A percentile compares a stretch with the other conserved stretches of the same genome.
Conservation (phyloP, 768 basidiomycete genomes). For the Leccinum uliginosum region DNA sequence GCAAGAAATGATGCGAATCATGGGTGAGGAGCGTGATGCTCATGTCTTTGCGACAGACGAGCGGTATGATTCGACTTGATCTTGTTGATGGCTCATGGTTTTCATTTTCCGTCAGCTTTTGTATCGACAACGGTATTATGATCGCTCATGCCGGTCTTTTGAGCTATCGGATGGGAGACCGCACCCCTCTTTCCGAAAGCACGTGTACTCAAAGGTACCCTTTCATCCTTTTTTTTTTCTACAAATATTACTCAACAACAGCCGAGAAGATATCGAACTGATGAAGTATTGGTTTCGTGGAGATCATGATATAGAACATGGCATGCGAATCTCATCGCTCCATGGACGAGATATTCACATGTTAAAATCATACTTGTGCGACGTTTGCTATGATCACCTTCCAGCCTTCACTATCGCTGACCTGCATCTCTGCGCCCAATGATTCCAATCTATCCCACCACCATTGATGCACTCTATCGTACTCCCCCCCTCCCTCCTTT, state of each 20-base stretch:
- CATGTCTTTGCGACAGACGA: slow-evolving; percentile 95
- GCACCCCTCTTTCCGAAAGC: slow-evolving; percentile 72
- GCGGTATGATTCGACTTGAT: slow-evolving; percentile 46
- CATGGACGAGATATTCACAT: background rate
- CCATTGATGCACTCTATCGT: slow-evolving; percentile 58
- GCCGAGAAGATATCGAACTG: slow-evolving; percentile 77
- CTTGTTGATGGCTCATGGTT: background rate
- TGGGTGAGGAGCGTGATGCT: slow-evolving; percentile 88
- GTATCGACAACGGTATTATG: slow-evolving; percentile 99
- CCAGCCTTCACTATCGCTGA: slow-evolving; percentile 44
- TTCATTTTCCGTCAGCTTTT: slow-evolving; percentile 63
- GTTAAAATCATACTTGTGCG: slow-evolving; percentile 17
- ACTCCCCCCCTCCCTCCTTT: slow-evolving; percentile 39
- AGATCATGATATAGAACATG: slow-evolving; percentile 33
- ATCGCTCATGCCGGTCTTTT: slow-evolving; percentile 97
- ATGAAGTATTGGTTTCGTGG: slow-evolving; percentile 92
- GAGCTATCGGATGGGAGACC: slow-evolving; percentile 84
- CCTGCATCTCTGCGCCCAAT: slow-evolving; percentile 40
- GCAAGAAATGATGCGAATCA: slow-evolving; percentile 98
- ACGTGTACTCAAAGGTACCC: slow-evolving; percentile 84
- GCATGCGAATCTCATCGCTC: background rate
- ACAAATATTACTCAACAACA: slow-evolving; percentile 6
- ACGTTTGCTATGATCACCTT: slow-evolving; percentile 50
- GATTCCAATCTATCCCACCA: slow-evolving; percentile 72
- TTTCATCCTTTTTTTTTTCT: background rate